A percentile compares a stretch with the other conserved stretches of the same genome.
phyloP scores from a whole-genome alignment of 257 asterid species.

The Coffea eugenioides region DNA sequence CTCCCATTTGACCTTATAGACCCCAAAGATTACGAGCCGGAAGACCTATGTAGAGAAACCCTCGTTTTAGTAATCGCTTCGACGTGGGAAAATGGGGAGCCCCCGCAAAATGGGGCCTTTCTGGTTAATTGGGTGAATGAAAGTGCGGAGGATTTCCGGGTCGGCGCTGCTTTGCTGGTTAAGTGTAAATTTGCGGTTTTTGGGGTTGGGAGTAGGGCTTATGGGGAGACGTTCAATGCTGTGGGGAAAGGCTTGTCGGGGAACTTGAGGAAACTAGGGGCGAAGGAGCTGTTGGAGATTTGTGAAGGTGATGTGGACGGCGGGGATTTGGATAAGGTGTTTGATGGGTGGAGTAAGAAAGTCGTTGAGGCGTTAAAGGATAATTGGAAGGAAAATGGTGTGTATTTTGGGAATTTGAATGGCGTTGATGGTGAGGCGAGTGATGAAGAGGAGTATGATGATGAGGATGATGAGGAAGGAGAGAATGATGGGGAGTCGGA shows the following conservation, averaged over 20 bases:
- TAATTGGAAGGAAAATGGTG: slow-evolving; percentile 30
- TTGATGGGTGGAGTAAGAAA: slow-evolving; percentile 68
- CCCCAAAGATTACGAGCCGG: slow-evolving; percentile 87
- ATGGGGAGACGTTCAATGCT: slow-evolving; percentile 63
- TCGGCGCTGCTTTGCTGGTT: slow-evolving; percentile 68
- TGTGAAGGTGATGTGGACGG: slow-evolving; percentile 84
- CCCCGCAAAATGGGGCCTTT: slow-evolving; percentile 73
- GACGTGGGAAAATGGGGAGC: slow-evolving; percentile 86
- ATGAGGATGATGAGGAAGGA: slow-evolving; percentile 41
- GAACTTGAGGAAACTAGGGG: slow-evolving; percentile 74
- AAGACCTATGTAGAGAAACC: slow-evolving; percentile 69
- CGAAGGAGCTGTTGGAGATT: slow-evolving; percentile 56
- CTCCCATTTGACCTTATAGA: slow-evolving; percentile 68
- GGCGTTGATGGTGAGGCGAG: slow-evolving; percentile 48
- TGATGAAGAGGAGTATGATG: slow-evolving; percentile 39
- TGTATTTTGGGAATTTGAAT: slow-evolving; percentile 24
- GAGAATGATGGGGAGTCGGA: slow-evolving; percentile 40
- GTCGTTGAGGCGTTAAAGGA: slow-evolving; percentile 58
- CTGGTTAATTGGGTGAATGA: slow-evolving; percentile 81
- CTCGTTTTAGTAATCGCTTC: slow-evolving; percentile 67
- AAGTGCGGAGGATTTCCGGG: slow-evolving; percentile 93
- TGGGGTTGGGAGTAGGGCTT: slow-evolving; percentile 85
- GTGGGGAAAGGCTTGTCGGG: slow-evolving; percentile 56
- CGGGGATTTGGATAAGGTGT: slow-evolving; percentile 62
- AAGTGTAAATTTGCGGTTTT: slow-evolving; percentile 69